These are phyloP conservation scores for Clonostachys rhizophaga DNA, from an alignment of 2,329 filamentous ascomycete genomes.

Conservation along the genomic window DNA sequence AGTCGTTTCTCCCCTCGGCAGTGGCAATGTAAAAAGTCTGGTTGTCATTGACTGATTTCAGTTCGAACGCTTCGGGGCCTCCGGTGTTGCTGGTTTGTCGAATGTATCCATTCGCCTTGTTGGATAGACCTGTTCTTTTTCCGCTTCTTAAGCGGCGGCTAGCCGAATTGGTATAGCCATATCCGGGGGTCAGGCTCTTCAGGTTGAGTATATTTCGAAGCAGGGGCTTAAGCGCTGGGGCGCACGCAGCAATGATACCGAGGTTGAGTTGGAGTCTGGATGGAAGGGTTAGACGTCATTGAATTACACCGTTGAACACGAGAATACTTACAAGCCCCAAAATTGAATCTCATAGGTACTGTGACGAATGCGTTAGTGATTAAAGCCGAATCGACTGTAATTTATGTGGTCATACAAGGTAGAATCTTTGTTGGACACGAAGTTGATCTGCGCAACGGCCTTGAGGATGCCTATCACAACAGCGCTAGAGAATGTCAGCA, in stretches of 20 bases:
- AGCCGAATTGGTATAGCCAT: no score
- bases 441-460: conserved; percentile 24
- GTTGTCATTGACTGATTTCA: no score
- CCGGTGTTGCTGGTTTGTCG: no score
- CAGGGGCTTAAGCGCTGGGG: conserved; percentile 29
- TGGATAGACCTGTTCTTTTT: no score
- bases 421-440: conserved; percentile 12
- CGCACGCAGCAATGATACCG: conserved; percentile 30
- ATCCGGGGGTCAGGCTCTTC: neutral
- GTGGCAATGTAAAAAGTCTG: no score
- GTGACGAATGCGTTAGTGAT: neutral
- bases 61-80: no score
- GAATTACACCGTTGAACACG: neutral
- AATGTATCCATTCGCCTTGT: no score
- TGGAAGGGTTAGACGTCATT: neutral
- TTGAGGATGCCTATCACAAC: conserved; percentile 32
- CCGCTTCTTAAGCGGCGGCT: no score
- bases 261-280: conserved; percentile 31
- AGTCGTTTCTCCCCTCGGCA: no score
- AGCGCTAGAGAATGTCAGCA: conserved; percentile 14
- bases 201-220: conserved; percentile 15
- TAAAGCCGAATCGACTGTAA: neutral
- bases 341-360: neutral
- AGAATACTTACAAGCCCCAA: neutral
- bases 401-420: conserved; percentile 12